Base-by-base conservation (phyloP, 1,139 yeast species). In the Kodamaea sp. region DNA sequence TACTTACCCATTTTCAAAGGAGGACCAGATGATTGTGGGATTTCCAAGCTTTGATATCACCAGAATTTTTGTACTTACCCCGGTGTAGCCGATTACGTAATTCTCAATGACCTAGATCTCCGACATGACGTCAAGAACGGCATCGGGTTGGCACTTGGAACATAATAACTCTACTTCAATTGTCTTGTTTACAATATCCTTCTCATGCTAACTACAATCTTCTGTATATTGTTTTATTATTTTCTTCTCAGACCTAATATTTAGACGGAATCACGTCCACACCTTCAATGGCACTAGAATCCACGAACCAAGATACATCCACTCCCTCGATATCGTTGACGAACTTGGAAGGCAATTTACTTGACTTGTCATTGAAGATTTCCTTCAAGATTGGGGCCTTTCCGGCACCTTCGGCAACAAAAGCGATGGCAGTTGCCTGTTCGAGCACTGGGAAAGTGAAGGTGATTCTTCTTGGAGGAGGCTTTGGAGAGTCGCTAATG, bases 381-480 rank as follows among this genome's bases (percentile, higher is more conserved):
- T 83, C 73, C 51, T 76, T 76, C 59, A 90, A 67, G 28, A 84
- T 72, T 0, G 78, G 71, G n/a, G 88, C 86, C 62, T 89, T 89
- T 24, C 86, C 84, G 12, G 82, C 82, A 38, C 97, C 96, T 57
- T 87, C 92, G 12, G 96, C 96, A 31, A 88, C 92, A 63, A 88
- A 89, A 1, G 88, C 83, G 48, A 89, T 76, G 29, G 75, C 57
- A 13, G 63, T 55, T 13, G 84, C 82, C 20, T 59, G 63, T 41
- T 66, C 70, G 50, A 83, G 70, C 4, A 78, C 78, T 4, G 84
- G 84, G 60, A 80, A 76, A 6, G 89, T 82, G 51, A 83, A 64
- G 7, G 88, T 80, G 54, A 83, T 79, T 63, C 90, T 75, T 61
- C 84, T 71, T 55, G 88, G 84, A 21, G 90, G 90, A 15, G 85